Base-by-base conservation (phyloP, 345 rosid genomes). In the Salix dunnii region DNA sequence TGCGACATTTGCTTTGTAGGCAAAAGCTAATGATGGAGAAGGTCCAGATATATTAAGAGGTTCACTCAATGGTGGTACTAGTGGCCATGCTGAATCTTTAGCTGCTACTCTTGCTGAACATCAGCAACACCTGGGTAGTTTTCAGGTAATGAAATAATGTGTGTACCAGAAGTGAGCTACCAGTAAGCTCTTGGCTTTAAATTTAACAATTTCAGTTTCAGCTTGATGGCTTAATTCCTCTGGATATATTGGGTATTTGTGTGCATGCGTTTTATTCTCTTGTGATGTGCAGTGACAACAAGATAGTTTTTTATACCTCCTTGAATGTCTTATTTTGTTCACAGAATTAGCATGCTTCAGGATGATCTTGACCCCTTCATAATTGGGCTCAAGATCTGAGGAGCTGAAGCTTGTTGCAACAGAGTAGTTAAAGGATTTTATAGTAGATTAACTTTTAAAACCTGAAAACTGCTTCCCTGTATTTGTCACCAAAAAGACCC, bases 121-220 rank as follows among this genome's bases (percentile, higher is more conserved):
- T 87, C 95, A 96, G 80, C 99, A 96, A 82, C 99, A 96, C 83
- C 89, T 94, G 65, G 95, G 97, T 78, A 96, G 98, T 85, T 92
- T 96, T 87, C 97, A 96, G 98, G 99, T 94, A 78, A 40, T 55
- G 40, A 20, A 69, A 28, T 77, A 70, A 35, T 27, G 31, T 20
- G 16, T n/a, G 27, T 25, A 2, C 49, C 49, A 20, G 33, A 46
- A 9, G 61, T 30, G 17, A 8, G 46, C 20, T 17, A 46, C 46
- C 43, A 5, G 11, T 31, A 62, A 30, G 55, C 48, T 40, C 43
- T 40, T 40, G 43, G 43, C 43, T 40, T 40, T 40, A 2, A 5
- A 40, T 40, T 40, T 40, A 40, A 40, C 76, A 42, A 68, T 31
- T 60, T 43, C 16, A 28, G 38, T 17, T 30, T 43, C 40, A 33